Percentiles rank a stretch among this genome's conserved stretches.
phyloP scores from a whole-genome alignment of 768 basidiomycete species.

The Tremella mesenterica region DNA sequence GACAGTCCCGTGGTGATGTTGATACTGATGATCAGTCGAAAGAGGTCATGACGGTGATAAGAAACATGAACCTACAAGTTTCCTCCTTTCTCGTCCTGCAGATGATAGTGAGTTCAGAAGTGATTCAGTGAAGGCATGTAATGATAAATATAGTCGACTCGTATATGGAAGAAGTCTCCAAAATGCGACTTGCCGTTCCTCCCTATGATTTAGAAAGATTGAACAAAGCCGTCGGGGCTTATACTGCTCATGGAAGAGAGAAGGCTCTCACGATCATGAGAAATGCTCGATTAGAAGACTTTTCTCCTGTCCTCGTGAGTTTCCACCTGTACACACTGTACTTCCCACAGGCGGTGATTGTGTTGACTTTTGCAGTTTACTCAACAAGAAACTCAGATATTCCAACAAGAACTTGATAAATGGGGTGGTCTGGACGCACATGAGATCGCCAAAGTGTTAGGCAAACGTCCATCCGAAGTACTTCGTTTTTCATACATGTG shows the following conservation, averaged over 20 bases:
- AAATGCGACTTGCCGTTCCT: conserved; percentile 27
- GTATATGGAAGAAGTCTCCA: conserved; percentile 25
- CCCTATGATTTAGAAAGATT: conserved; percentile 32
- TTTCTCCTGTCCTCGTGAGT: conserved; percentile 26
- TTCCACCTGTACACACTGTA: not conserved
- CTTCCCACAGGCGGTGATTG: not conserved
- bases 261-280: conserved; percentile 19
- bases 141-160: conserved; percentile 20
- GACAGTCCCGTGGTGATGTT: not conserved
- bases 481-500: conserved; percentile 42
- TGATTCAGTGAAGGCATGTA: too few species aligned
- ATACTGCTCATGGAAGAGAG: conserved; percentile 18
- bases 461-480: conserved; percentile 30
- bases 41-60: conserved; percentile 32
- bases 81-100: conserved; percentile 23
- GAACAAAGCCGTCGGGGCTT: conserved; percentile 20
- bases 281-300: conserved; percentile 20
- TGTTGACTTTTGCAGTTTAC: conserved; percentile 24
- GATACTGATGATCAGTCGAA: conserved; percentile 15
- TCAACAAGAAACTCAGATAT: conserved; percentile 28
- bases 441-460: conserved; percentile 28
- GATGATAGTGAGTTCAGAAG: conserved; percentile 20
- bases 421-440: conserved; percentile 38
- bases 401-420: conserved; percentile 31
- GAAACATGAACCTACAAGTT: conserved; percentile 31